A percentile compares a stretch with the other conserved stretches of the same genome.
phyloP scores from a whole-genome alignment of 2,329 filamentous ascomycete species.

The Capronia americana region DNA sequence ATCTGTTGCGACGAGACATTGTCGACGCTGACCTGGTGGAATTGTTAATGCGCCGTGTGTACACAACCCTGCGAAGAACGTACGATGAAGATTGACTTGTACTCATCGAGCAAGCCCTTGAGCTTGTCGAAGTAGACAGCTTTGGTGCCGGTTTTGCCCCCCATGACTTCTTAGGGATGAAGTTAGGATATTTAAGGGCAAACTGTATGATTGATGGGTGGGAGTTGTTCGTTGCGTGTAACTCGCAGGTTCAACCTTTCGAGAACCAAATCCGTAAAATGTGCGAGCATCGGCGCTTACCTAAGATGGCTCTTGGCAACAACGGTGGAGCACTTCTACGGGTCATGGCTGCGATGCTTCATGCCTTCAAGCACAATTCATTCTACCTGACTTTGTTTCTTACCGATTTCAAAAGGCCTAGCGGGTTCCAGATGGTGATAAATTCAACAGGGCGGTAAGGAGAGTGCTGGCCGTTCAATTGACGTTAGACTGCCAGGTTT shows the following conservation, averaged over 20 bases:
- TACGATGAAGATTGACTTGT: constrained; percentile 95
- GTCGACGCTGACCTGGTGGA: constrained; percentile 64
- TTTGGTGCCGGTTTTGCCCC: constrained; percentile 95
- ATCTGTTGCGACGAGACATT: constrained; percentile 99
- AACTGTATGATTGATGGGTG: constrained; percentile 40
- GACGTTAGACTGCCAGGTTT: not conserved
- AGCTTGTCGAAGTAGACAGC: constrained; percentile 99
- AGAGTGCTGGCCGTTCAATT: not conserved
- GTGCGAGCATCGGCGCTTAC: not conserved
- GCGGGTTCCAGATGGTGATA: not conserved
- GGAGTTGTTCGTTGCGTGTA: not conserved
- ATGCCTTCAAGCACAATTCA: not conserved
- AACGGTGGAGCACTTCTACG: constrained; percentile 14
- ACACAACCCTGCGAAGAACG: constrained; percentile 13
- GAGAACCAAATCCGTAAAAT: constrained; percentile 17
- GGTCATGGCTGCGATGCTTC: not conserved
- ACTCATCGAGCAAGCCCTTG: constrained; percentile 94
- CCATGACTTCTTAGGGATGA: constrained; percentile 96
- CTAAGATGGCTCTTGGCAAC: constrained; percentile 18
- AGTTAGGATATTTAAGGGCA: constrained; percentile 99
- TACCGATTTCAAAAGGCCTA: not conserved
- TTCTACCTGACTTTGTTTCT: not conserved
- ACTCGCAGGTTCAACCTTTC: constrained; percentile 10
- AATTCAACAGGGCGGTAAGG: not conserved
- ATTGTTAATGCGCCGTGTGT: constrained; percentile 20